Percentiles rank a stretch among this genome's conserved stretches.
These are phyloP conservation scores for Selaginella tamariscina DNA, from an alignment of 75 land plant genomes.

Conservation along the genomic window DNA sequence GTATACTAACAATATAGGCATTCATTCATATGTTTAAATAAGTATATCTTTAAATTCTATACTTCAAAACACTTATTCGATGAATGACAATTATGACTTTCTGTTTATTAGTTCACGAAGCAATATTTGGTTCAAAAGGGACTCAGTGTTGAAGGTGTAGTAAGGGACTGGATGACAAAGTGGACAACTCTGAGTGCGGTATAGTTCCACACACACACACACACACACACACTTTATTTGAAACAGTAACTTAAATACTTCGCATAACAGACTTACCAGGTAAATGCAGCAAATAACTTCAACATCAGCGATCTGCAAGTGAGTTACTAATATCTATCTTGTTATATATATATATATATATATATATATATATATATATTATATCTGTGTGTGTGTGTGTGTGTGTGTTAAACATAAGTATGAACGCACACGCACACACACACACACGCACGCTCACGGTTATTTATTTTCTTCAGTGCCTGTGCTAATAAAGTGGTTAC, in stretches of 20 bases:
- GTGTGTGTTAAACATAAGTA: no score
- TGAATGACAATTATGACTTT: no score
- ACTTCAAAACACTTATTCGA: no score
- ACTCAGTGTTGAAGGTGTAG: slow-evolving; percentile 36
- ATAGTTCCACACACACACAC: neutral
- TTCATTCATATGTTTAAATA: no score
- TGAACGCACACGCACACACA: no score
- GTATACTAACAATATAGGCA: no score
- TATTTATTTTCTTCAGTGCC: slow-evolving; percentile 26
- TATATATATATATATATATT: no score
- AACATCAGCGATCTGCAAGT: slow-evolving; percentile 41
- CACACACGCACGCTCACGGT: neutral
- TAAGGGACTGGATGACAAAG: slow-evolving; percentile 38
- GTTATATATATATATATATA: neutral
- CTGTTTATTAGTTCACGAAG: slow-evolving; percentile 38
- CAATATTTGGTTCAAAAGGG: slow-evolving; percentile 37
- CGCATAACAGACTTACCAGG: slow-evolving; percentile 27
- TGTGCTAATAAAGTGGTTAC: slow-evolving; percentile 44
- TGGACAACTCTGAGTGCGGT: slow-evolving; percentile 41
- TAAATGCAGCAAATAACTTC: slow-evolving; percentile 30
- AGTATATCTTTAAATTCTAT: no score
- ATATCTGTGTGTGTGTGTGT: no score
- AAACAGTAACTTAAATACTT: neutral
- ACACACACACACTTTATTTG: neutral
- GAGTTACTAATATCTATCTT: slow-evolving; percentile 10